Percentiles rank a stretch among this genome's conserved stretches.
These are phyloP conservation scores for Mortierella polycephala DNA, from an alignment of 371 early-diverging fungal species.

Conservation along the genomic window DNA sequence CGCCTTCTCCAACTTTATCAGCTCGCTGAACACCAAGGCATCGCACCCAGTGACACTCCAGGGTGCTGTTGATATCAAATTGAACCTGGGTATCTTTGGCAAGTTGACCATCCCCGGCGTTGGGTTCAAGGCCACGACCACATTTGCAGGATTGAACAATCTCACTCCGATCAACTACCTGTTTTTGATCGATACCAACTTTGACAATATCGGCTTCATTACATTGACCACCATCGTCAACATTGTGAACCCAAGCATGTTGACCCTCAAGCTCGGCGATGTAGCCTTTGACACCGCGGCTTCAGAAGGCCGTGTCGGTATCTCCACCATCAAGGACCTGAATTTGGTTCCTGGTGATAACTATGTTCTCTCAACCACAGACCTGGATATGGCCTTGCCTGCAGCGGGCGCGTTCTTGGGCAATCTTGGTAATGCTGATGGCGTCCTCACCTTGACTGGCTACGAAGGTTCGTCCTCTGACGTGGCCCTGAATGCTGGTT, in stretches of 20 bases:
- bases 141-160: conserved; percentile 37
- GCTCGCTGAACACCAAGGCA: conserved; percentile 21
- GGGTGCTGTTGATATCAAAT: conserved; percentile 42
- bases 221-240: conserved; percentile 29
- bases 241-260: conserved; percentile 38
- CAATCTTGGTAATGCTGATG: conserved; percentile 5
- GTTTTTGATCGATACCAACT: conserved; percentile 19
- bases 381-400: conserved; percentile 11
- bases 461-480: conserved; percentile 18
- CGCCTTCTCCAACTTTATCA: conserved; percentile 37
- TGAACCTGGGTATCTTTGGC: conserved; percentile 50
- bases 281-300: conserved; percentile 27
- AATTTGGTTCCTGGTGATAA: conserved; percentile 39
- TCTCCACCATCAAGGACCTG: conserved; percentile 26
- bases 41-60: conserved; percentile 30
- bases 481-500: conserved; percentile 37
- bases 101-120: conserved; percentile 33
- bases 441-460: conserved; percentile 22
- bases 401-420: conserved; percentile 14
- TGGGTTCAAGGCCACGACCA: conserved; percentile 30
- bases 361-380: conserved; percentile 26
- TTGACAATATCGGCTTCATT: conserved; percentile 8
- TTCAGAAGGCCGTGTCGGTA: conserved; percentile 20
- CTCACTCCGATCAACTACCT: conserved; percentile 19
- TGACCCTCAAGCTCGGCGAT: conserved; percentile 35